phyloP scores from a whole-genome alignment of 1,139 yeast genomes.

The Debaryomyces nepalensis region DNA sequence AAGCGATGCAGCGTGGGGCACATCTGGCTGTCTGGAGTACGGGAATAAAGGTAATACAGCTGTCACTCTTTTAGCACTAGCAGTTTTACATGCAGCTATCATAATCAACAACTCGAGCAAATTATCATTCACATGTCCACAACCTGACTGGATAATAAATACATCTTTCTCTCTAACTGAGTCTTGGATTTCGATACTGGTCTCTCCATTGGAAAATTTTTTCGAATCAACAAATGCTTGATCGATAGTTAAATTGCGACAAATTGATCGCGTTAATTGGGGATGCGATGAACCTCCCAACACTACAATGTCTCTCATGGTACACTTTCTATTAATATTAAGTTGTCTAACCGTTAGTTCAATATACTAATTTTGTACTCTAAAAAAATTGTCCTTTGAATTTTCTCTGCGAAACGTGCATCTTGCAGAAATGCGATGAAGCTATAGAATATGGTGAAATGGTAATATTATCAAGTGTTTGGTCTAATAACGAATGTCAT shows the following conservation, averaged over 20 bases:
- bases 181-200: constrained; percentile 79
- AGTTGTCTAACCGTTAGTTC: not conserved
- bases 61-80: constrained; percentile 90
- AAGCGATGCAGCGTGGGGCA: constrained; percentile 81
- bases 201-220: constrained; percentile 84
- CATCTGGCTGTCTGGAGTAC: constrained; percentile 94
- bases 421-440: constrained; percentile 2
- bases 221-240: constrained; percentile 59
- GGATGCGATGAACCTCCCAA: constrained; percentile 81
- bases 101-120: constrained; percentile 86
- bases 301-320: constrained; percentile 76
- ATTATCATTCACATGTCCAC: constrained; percentile 90
- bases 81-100: constrained; percentile 93
- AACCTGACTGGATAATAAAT: constrained; percentile 78
- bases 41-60: constrained; percentile 96
- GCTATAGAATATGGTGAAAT: not conserved
- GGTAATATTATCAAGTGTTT: not conserved
- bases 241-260: constrained; percentile 64
- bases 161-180: constrained; percentile 95
- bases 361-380: not conserved
- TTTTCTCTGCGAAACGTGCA: constrained; percentile 8
- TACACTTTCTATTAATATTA: not conserved
- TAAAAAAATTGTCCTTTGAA: constrained; percentile 2
- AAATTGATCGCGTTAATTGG: constrained; percentile 61
- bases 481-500: constrained; percentile 69